A percentile compares a stretch with the other conserved stretches of the same genome.
These are phyloP conservation scores for Phytophthora kernoviae DNA, from an alignment of 352 stramenopile genomes.

Conservation along the genomic window DNA sequence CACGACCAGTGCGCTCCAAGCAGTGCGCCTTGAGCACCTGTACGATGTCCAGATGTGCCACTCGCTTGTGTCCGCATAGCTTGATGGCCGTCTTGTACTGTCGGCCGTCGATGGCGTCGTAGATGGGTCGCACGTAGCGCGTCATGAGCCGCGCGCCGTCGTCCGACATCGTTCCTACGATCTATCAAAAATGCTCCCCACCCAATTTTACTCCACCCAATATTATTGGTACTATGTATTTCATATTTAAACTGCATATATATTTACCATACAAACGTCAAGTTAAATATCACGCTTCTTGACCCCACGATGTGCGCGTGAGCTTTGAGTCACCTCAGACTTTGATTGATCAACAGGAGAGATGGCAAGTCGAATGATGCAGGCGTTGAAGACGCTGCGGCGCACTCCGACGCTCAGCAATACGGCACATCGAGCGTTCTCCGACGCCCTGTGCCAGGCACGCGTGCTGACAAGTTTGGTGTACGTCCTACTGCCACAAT, in stretches of 20 bases:
- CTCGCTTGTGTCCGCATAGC: constrained; percentile 80
- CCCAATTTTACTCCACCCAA: not conserved
- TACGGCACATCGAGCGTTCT: constrained; percentile 43
- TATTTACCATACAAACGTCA: not conserved
- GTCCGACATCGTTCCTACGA: constrained; percentile 45
- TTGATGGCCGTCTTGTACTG: constrained; percentile 88
- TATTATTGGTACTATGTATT: no score
- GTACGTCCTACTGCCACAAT: constrained; percentile 31
- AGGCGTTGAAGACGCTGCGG: constrained; percentile 26
- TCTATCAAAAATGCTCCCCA: not conserved
- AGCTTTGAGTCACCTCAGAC: constrained; percentile 9
- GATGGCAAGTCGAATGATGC: constrained; percentile 40
- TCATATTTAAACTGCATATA: no score
- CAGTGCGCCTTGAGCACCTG: constrained; percentile 87
- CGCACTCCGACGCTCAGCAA: constrained; percentile 4
- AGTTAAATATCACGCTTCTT: constrained; percentile 3
- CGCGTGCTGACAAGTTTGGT: constrained; percentile 67
- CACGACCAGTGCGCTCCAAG: constrained; percentile 72
- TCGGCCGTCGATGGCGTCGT: constrained; percentile 80
- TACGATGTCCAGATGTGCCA: constrained; percentile 78
- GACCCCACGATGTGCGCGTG: constrained; percentile 20
- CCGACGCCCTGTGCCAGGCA: constrained; percentile 25
- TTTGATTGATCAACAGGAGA: not conserved
- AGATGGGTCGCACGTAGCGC: constrained; percentile 84
- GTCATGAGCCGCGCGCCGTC: constrained; percentile 60